Evolutionary conservation across 805 yeast species (phyloP).

Genomic region (Nakazawaea laoshanensis): DNA sequence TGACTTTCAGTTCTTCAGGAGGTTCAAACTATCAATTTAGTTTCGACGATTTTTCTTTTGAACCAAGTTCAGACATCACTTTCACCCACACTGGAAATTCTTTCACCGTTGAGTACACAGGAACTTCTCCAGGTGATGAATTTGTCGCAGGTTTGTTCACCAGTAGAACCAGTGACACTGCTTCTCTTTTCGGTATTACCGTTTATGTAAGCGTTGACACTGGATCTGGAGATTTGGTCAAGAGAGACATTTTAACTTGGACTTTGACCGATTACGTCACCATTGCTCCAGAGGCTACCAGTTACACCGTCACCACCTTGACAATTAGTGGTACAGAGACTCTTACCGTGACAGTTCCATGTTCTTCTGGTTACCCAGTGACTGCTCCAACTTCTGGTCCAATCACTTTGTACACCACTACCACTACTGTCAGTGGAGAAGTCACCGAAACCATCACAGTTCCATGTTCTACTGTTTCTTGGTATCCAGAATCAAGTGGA

Average conservation of each 20-base stretch:
- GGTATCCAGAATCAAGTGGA: neutral
- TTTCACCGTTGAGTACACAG: constrained; percentile 9
- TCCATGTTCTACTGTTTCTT: constrained; percentile 7
- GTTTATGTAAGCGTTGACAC: constrained; percentile 10
- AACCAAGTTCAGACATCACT: constrained; percentile 1
- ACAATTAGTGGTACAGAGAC: constrained; percentile 7
- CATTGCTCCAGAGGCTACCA: constrained; percentile 5
- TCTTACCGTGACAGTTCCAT: constrained; percentile 10
- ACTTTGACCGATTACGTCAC: constrained; percentile 9
- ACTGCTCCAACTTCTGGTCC: constrained; percentile 9
- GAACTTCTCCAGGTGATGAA: constrained; percentile 8
- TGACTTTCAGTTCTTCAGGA: constrained; percentile 8
- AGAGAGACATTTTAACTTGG: constrained; percentile 11
- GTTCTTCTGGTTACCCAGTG: constrained; percentile 6
- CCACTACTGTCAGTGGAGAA: constrained; percentile 12
- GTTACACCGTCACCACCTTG: constrained; percentile 10
- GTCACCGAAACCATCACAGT: constrained; percentile 20
- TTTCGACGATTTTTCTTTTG: constrained; percentile 6
- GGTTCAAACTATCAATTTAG: constrained; percentile 9
- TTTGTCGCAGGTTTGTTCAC: constrained; percentile 8
- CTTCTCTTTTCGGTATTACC: constrained; percentile 6
- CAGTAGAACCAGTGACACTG: constrained; percentile 1
- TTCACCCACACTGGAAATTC: constrained; percentile 5
- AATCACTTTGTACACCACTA: constrained; percentile 9
- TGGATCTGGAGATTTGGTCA: constrained; percentile 5